Evolutionary conservation across 78 protist species (phyloP).

Genomic region (Creolimax fragrantissima): DNA sequence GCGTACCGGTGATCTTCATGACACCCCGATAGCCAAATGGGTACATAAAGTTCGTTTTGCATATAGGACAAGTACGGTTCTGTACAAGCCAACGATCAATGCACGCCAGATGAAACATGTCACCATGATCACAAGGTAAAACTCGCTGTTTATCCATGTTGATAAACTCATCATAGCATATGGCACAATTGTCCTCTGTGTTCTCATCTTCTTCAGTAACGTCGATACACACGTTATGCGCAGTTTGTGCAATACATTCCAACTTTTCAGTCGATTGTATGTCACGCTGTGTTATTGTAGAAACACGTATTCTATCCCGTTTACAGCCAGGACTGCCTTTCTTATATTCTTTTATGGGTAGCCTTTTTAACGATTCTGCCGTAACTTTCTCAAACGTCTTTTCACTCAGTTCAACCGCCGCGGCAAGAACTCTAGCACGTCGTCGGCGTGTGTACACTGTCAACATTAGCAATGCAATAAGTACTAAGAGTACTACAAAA

Average conservation of each 20-base stretch:
- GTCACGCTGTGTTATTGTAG: too few species aligned
- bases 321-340: neutral
- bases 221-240: too few species aligned
- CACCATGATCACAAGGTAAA: neutral
- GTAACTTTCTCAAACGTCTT: neutral
- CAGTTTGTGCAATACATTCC: too few species aligned
- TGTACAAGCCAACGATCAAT: neutral
- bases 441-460: neutral
- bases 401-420: neutral
- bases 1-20: neutral
- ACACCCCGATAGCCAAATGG: neutral
- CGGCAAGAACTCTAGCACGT: neutral
- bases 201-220: neutral
- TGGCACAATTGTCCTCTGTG: neutral
- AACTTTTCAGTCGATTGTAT: neutral
- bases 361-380: neutral
- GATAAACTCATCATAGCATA: neutral
- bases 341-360: neutral
- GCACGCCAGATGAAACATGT: neutral
- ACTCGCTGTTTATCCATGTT: neutral
- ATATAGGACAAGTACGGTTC: neutral
- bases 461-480: neutral
- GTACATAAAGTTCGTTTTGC: neutral
- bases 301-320: too few species aligned
- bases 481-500: neutral